phyloP scores from a whole-genome alignment of 495 filamentous ascomycete genomes.

The Xylaria cubensis region DNA sequence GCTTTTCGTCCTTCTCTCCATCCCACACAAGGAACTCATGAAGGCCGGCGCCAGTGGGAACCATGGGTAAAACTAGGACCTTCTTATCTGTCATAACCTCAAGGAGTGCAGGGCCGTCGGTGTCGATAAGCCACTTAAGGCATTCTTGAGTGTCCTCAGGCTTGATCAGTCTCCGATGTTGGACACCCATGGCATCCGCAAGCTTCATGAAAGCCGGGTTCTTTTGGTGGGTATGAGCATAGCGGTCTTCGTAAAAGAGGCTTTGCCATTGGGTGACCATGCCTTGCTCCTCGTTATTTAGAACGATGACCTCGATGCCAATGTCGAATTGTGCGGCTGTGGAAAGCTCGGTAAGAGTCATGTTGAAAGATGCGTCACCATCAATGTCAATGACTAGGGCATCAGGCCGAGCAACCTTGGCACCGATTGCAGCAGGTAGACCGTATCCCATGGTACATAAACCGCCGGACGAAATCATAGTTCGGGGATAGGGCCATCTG shows the following conservation, averaged over 20 bases:
- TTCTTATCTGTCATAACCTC: slow-evolving; percentile 77
- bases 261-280: slow-evolving; percentile 98
- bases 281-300: slow-evolving; percentile 96
- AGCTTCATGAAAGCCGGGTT: slow-evolving; percentile 90
- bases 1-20: slow-evolving; percentile 75
- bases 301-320: slow-evolving; percentile 85
- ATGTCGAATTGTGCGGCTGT: slow-evolving; percentile 92
- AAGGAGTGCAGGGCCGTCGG: slow-evolving; percentile 77
- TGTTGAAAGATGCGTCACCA: slow-evolving; percentile 94
- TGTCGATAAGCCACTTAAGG: slow-evolving; percentile 87
- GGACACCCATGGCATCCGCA: slow-evolving; percentile 81
- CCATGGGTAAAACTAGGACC: slow-evolving; percentile 98
- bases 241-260: slow-evolving; percentile 91
- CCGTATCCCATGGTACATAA: slow-evolving; percentile 96
- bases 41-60: slow-evolving; percentile 82
- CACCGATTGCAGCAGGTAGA: slow-evolving; percentile 90
- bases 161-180: slow-evolving; percentile 67
- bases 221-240: slow-evolving; percentile 88
- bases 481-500: slow-evolving; percentile 84
- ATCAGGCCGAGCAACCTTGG: slow-evolving; percentile 87
- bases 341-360: slow-evolving; percentile 92
- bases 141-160: slow-evolving; percentile 76
- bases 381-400: slow-evolving; percentile 92
- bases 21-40: slow-evolving; percentile 96
- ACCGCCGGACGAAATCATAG: slow-evolving; percentile 90